Evolutionary conservation across 306 rosid genomes (phyloP).

Genomic region (Begonia peltatifolia): DNA sequence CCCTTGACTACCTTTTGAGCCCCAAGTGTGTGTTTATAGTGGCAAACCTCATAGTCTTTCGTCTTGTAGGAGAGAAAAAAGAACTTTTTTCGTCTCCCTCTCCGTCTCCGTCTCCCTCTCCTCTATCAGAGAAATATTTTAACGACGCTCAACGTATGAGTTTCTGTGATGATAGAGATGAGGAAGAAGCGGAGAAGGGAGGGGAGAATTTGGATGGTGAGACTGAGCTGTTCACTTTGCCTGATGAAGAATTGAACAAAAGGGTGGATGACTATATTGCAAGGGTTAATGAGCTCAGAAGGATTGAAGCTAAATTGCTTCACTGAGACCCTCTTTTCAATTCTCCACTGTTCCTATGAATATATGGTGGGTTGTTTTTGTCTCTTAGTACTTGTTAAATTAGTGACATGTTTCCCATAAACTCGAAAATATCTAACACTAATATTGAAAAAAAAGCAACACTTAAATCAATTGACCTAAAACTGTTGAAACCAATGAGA

Average conservation of each 20-base stretch:
- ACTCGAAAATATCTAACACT: too few species aligned
- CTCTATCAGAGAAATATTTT: constrained; percentile 16
- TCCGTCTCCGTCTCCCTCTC: constrained; percentile 9
- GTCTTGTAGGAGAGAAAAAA: constrained; percentile 38
- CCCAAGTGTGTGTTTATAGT: constrained; percentile 30
- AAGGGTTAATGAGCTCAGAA: constrained; percentile 50
- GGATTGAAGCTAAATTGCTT: constrained; percentile 40
- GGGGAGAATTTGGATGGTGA: constrained; percentile 6
- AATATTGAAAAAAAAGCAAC: too few species aligned
- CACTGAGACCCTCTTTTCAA: not conserved
- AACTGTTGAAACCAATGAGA: too few species aligned
- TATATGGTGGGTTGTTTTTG: not conserved
- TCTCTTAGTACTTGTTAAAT: not conserved
- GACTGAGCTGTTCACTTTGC: constrained; percentile 9
- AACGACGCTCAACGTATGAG: constrained; percentile 10
- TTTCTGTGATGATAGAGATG: constrained; percentile 5
- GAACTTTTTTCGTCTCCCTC: constrained; percentile 17
- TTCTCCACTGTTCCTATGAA: constrained; percentile 10
- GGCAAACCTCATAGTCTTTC: constrained; percentile 30
- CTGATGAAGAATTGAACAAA: constrained; percentile 40
- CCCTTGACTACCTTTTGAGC: constrained; percentile 16
- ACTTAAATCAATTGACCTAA: too few species aligned
- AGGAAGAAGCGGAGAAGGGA: constrained; percentile 7
- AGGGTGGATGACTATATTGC: constrained; percentile 88
- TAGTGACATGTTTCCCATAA: too few species aligned